Conservation (phyloP, 2,329 filamentous ascomycete species). For the Epichloe sibirici region DNA sequence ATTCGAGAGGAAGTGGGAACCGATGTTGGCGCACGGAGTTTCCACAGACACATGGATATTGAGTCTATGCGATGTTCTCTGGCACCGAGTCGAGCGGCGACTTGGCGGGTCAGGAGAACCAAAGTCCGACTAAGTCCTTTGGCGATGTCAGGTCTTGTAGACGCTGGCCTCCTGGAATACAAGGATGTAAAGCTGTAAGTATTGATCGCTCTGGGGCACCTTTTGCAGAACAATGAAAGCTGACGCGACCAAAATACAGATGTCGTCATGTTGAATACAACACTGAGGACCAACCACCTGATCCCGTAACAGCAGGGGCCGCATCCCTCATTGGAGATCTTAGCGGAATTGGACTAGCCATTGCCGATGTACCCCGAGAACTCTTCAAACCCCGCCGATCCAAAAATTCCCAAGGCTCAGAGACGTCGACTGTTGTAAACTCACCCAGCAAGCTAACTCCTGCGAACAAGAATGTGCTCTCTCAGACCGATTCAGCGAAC, state of each 20-base stretch:
- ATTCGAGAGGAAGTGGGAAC: conserved; percentile 57
- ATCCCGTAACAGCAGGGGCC: conserved; percentile 67
- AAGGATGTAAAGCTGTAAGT: conserved; percentile 61
- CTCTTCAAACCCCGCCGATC: conserved; percentile 32
- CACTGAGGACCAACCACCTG: conserved; percentile 65
- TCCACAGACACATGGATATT: conserved; percentile 57
- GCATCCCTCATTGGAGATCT: conserved; percentile 74
- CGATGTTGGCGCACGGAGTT: conserved; percentile 51
- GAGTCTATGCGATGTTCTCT: conserved; percentile 59
- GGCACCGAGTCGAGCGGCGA: conserved; percentile 54
- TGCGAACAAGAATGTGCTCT: conserved; percentile 4
- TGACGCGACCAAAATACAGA: conserved; percentile 17
- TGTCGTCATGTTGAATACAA: conserved; percentile 53
- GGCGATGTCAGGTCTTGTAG: conserved; percentile 57
- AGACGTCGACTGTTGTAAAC: conserved; percentile 2
- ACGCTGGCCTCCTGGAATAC: conserved; percentile 52
- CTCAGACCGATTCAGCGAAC: conserved; percentile 3
- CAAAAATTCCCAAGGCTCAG: conserved; percentile 8
- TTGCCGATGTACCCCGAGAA: conserved; percentile 58
- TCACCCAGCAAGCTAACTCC: conserved; percentile 4
- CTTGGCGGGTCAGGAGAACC: conserved; percentile 62
- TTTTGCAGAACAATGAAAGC: not conserved
- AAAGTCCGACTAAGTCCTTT: conserved; percentile 57
- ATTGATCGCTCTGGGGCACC: not conserved
- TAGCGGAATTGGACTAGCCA: conserved; percentile 66